phyloP scores from a whole-genome alignment of 176 grass and related monocot species.

The Phoenix roebelenii region DNA sequence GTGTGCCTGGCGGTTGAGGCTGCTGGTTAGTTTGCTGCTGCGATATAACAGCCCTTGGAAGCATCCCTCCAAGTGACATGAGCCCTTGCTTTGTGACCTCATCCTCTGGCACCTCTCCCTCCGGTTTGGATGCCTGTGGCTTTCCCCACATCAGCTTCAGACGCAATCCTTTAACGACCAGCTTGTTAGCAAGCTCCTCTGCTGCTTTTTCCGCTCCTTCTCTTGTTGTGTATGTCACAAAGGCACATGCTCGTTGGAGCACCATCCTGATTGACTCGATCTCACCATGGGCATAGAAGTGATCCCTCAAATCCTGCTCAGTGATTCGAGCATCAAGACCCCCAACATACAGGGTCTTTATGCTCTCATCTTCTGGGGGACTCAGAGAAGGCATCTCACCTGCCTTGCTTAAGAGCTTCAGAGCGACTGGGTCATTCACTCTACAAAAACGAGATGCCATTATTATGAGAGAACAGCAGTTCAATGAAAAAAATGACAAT shows the following conservation, averaged over 20 bases:
- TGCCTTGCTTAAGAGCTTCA: constrained; percentile 83
- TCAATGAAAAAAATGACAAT: neutral
- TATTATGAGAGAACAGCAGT: too few relatives aligned
- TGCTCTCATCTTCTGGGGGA: constrained; percentile 82
- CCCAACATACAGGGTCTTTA: constrained; percentile 86
- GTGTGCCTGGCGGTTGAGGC: constrained; percentile 44
- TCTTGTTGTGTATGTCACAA: constrained; percentile 86
- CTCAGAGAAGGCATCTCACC: constrained; percentile 88
- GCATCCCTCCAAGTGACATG: constrained; percentile 65
- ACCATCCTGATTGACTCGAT: constrained; percentile 98
- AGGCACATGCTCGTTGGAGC: constrained; percentile 66
- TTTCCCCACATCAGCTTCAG: constrained; percentile 98
- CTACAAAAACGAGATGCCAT: constrained; percentile 29
- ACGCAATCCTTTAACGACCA: constrained; percentile 83
- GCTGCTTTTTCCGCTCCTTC: constrained; percentile 85
- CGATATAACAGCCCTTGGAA: constrained; percentile 85
- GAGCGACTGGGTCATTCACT: constrained; percentile 86
- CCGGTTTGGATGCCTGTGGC: constrained; percentile 63
- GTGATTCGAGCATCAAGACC: constrained; percentile 66
- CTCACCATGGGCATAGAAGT: constrained; percentile 90
- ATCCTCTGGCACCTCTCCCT: constrained; percentile 25
- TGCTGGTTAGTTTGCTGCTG: constrained; percentile 69
- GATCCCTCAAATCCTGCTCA: constrained; percentile 84
- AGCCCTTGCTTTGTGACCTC: constrained; percentile 53
- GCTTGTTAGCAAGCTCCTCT: constrained; percentile 86